Base-by-base conservation (phyloP, 1,284 basidiomycete genomes). In the Irpex sp. region DNA sequence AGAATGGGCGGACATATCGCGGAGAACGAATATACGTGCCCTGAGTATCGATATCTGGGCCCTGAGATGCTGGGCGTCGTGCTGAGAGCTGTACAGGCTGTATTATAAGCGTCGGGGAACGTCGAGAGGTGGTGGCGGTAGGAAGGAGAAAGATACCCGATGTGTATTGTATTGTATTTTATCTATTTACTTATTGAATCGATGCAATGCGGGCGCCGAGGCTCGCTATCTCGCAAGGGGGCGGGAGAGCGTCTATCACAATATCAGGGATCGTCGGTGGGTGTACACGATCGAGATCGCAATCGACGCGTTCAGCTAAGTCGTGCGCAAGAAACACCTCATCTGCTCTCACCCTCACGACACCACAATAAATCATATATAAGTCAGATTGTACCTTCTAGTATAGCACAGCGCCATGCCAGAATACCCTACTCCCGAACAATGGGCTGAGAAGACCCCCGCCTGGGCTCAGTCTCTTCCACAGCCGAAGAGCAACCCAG, bases 11-110 rank as follows among this genome's bases (percentile, higher is more conserved):
- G 66, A 90, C 88, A 0, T 91, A 88, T 69, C 67, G 73, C 71
- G 88, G 88, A 9, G 78, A 83, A 56, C 73, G 78, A 56, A 80
- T 90, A 59, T 90, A 90, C 70, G 80, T 83, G 7, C 87, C 88
- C 1, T 73, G 61, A 68, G 33, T 16, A n/a, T 19, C 2, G 56
- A 33, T 33, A 33, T 33, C 28, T 33, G 28, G 28, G 28, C 28
- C 28, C 28, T 33, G 28, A 33, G 28, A 33, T 33, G 28, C 28
- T 33, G 28, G 28, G 28, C 7, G 28, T 33, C 28, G 28, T 33
- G 28, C 28, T 7, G 28, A 33, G 51, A 12, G 45, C 3, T 58
- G 21, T 12, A 3, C 45, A 18, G 47, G 14, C 33, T 8, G 21
- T 28, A 16, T 19, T 8, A 14, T 12, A 18, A 35, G 52, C 52